These are phyloP conservation scores for Aspergillus coremiiformis DNA, from an alignment of 495 filamentous ascomycete species.

Conservation along the genomic window DNA sequence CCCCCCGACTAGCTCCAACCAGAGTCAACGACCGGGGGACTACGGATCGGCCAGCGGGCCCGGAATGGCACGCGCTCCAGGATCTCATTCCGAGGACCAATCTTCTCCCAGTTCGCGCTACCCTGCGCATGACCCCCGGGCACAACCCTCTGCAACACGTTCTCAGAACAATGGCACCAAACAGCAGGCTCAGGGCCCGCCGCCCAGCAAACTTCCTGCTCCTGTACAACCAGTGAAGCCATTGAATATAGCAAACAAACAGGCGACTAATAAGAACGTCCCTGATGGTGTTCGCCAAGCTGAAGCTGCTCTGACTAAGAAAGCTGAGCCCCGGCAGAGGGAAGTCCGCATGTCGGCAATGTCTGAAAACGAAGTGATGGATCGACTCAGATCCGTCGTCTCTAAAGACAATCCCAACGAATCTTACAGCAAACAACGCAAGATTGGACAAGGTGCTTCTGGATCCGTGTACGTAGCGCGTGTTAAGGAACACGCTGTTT, in stretches of 20 bases:
- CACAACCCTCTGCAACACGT: constrained; percentile 38
- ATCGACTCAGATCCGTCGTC: constrained; percentile 83
- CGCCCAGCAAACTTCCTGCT: constrained; percentile 50
- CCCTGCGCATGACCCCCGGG: constrained; percentile 31
- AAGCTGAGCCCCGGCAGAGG: constrained; percentile 69
- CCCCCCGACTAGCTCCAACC: constrained; percentile 37
- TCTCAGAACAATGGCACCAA: constrained; percentile 29
- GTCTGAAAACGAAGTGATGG: constrained; percentile 95
- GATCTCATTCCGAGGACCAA: constrained; percentile 25
- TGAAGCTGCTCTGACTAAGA: constrained; percentile 71
- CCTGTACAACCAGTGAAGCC: constrained; percentile 72
- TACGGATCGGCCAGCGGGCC: constrained; percentile 11
- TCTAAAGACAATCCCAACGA: constrained; percentile 86
- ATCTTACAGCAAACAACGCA: constrained; percentile 96
- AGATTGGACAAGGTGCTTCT: constrained; percentile 96
- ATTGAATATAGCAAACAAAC: constrained; percentile 81
- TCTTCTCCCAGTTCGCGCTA: constrained; percentile 31
- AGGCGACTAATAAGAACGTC: constrained; percentile 41
- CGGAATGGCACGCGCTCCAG: constrained; percentile 4
- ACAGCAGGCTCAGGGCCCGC: constrained; percentile 36
- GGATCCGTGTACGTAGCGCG: constrained; percentile 97
- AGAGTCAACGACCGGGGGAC: constrained; percentile 22
- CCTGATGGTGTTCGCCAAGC: constrained; percentile 68
- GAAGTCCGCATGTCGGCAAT: constrained; percentile 95
- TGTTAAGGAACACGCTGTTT: constrained; percentile 67